Evolutionary conservation across 805 yeast genomes (phyloP).

Genomic region (Hanseniaspora valbyensis): DNA sequence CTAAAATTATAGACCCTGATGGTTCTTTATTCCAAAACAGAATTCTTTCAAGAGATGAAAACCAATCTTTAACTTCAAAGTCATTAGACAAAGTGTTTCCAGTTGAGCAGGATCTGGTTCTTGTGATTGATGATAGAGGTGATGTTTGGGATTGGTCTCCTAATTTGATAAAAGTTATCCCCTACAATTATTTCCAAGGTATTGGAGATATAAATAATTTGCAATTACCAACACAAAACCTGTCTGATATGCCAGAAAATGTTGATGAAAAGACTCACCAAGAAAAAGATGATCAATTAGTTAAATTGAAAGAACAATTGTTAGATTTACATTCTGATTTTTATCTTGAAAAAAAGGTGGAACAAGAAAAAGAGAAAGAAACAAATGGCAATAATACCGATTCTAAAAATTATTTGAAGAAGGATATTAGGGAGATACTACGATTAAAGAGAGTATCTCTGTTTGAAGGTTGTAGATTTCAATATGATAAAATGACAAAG

Average conservation of each 20-base stretch:
- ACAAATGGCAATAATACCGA: not conserved
- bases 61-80: constrained; percentile 84
- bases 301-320: constrained; percentile 19
- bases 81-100: constrained; percentile 83
- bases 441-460: not conserved
- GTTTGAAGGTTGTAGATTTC: constrained; percentile 6
- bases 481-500: constrained; percentile 6
- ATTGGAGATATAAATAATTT: constrained; percentile 94
- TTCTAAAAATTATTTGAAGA: not conserved
- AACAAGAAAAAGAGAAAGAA: not conserved
- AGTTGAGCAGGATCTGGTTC: constrained; percentile 92
- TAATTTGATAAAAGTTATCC: constrained; percentile 81
- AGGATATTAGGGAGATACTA: constrained; percentile 1
- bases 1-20: constrained; percentile 81
- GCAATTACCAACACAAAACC: constrained; percentile 51
- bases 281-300: constrained; percentile 28
- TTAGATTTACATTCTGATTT: not conserved
- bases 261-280: constrained; percentile 30
- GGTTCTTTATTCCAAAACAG: constrained; percentile 83
- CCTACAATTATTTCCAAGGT: constrained; percentile 92
- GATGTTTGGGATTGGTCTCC: constrained; percentile 98
- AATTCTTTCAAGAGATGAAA: constrained; percentile 84
- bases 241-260: constrained; percentile 19
- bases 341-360: no score
- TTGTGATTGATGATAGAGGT: constrained; percentile 91